These are phyloP conservation scores for Dipodascus albidus DNA, from an alignment of 805 yeast species.

Conservation along the genomic window DNA sequence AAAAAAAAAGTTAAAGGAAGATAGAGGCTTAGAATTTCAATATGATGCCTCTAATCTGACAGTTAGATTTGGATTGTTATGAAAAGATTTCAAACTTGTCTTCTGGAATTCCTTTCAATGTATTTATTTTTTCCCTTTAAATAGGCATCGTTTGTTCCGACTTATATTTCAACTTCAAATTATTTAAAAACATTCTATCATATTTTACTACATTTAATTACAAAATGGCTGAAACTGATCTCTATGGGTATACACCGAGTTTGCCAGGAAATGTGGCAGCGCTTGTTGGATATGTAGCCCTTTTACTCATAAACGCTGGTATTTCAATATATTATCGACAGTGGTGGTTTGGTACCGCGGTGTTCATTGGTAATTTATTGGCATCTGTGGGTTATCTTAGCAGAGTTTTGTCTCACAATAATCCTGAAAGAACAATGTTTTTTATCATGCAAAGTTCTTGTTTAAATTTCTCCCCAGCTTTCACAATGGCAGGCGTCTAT, in stretches of 20 bases:
- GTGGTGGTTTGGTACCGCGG: constrained; percentile 54
- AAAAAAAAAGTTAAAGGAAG: no score
- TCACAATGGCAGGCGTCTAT: constrained; percentile 77
- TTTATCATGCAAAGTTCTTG: constrained; percentile 56
- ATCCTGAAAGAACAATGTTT: constrained; percentile 27
- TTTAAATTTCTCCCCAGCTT: constrained; percentile 71
- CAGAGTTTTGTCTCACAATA: constrained; percentile 36
- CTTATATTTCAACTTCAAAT: no score
- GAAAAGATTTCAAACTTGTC: no score
- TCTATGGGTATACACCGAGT: constrained; percentile 35
- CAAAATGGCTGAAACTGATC: neutral
- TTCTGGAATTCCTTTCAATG: no score
- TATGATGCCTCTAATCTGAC: no score
- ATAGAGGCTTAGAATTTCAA: no score
- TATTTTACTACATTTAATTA: no score
- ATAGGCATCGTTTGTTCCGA: no score
- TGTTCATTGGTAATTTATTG: constrained; percentile 42
- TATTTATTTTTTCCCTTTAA: no score
- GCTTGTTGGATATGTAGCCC: constrained; percentile 41
- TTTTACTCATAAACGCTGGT: constrained; percentile 31
- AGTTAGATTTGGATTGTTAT: no score
- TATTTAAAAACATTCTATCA: no score
- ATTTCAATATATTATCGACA: constrained; percentile 39
- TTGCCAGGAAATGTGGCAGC: constrained; percentile 48
- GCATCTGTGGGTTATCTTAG: constrained; percentile 64